Evolutionary conservation across 805 yeast species (phyloP), one percentile per base, ranked within the genome.

Genomic region (Jamesozyma gamospora): DNA sequence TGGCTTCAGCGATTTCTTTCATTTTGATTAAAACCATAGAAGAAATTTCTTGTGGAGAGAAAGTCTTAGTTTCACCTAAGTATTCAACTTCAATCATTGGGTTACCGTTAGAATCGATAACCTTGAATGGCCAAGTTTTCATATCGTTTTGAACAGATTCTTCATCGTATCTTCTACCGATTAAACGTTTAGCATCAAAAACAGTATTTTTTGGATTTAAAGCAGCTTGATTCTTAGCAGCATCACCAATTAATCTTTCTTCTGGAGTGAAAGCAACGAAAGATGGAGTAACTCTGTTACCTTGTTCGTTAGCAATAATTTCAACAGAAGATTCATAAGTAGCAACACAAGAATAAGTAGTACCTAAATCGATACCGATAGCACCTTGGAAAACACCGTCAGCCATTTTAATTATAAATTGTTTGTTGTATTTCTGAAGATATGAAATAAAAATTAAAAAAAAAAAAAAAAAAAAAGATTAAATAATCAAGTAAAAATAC

Each of bases 311-410:
- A 62, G 85, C 83, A 67, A 78, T 77, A 63, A 79, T 79, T 65
- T 79, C 86, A 61, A 79, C 86, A 63, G 79, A 78, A 51, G 77
- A 72, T 66, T 77, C 80, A 72, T 74, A 79, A 62, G 79, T 78
- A 66, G 84, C 85, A 97, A 67, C 84, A 78, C 86, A 64, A 79
- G 79, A 53, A 69, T 72, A 72, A 32, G 86, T 79, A 59, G 94
- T 84, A 78, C 94, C 94, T 71, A 84, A 75, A 77, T 88, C 97
- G 80, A 90, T 90, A 82, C 98, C 97, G 67, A 86, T 83, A 71
- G 92, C 92, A 82, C 96, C 96, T 79, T 88, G 92, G 82, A 82
- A 87, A 75, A 87, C 92, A 82, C 95, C 95, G 78, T 87, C 96
- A 81, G 88, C 84, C 88, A 81, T 81, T 69, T 28, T 45, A 68